Conservation (phyloP, 148 eudicot genomes). For the Spergularia bocconei region DNA sequence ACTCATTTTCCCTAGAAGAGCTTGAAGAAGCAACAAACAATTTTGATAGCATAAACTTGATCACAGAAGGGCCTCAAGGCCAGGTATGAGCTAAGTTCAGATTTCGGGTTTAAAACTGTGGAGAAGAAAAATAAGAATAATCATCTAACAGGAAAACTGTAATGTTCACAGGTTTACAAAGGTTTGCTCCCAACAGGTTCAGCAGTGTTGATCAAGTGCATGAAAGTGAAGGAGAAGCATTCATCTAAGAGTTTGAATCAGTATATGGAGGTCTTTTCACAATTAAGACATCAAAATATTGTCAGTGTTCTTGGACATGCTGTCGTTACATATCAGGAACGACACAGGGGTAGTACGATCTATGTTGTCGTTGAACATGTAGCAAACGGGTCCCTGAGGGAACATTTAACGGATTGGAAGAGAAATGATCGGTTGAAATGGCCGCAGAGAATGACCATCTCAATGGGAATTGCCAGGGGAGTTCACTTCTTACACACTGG, state of each 20-base stretch:
- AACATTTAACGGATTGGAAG: constrained; percentile 80
- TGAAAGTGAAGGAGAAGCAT: constrained; percentile 69
- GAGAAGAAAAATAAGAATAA: background rate
- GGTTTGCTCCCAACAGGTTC: constrained; percentile 74
- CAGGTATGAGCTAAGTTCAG: constrained; percentile 40
- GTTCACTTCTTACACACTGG: constrained; percentile 80
- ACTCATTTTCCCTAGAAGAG: constrained; percentile 65
- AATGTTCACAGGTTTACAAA: constrained; percentile 55
- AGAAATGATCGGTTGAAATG: constrained; percentile 72
- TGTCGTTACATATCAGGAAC: constrained; percentile 60
- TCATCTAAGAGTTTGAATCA: constrained; percentile 67
- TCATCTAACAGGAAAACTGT: background rate
- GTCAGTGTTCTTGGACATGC: constrained; percentile 91
- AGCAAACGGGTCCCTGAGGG: constrained; percentile 67
- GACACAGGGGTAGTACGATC: constrained; percentile 53
- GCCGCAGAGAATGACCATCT: constrained; percentile 91
- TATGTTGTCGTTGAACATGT: constrained; percentile 71
- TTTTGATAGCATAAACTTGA: constrained; percentile 62
- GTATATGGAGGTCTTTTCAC: constrained; percentile 69
- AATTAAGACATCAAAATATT: constrained; percentile 71
- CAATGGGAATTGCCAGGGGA: constrained; percentile 79
- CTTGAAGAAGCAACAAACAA: constrained; percentile 86
- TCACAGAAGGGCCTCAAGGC: constrained; percentile 62
- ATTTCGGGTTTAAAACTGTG: background rate
- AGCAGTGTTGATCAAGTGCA: constrained; percentile 56